phyloP scores from a whole-genome alignment of 78 protist genomes.

The Isochrysis galbana region DNA sequence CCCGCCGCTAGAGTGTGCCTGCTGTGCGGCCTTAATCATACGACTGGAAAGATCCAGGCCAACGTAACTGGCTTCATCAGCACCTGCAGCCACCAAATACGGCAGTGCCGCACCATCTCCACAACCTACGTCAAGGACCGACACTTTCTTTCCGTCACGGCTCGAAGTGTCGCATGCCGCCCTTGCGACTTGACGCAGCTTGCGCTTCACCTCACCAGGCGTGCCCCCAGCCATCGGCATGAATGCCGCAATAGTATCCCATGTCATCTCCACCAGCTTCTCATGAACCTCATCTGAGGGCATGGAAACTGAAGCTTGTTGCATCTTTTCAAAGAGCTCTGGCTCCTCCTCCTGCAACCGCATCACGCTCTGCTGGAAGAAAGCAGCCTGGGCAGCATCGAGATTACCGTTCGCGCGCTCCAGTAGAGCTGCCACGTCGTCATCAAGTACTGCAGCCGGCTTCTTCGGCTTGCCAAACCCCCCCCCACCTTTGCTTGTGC shows the following conservation, averaged over 20 bases:
- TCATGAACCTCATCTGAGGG: not conserved
- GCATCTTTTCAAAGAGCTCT: not conserved
- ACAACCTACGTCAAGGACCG: not conserved
- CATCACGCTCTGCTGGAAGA: not conserved
- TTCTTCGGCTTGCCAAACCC: not conserved
- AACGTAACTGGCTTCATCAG: not conserved
- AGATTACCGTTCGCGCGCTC: not conserved
- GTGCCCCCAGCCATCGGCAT: not conserved
- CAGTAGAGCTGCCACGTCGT: not conserved
- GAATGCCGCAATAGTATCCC: not conserved
- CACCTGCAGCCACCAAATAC: not conserved
- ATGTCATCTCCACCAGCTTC: not conserved
- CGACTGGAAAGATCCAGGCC: not conserved
- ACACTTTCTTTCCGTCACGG: not conserved
- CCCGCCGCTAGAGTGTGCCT: not conserved
- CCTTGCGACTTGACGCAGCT: not conserved
- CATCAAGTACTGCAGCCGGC: not conserved
- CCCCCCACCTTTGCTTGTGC: not conserved
- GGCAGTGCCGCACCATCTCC: not conserved
- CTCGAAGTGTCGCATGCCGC: not conserved
- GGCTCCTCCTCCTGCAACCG: not conserved
- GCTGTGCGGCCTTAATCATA: not conserved
- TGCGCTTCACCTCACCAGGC: not conserved
- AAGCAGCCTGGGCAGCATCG: not conserved
- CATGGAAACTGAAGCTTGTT: not conserved